Conservation (phyloP, 306 rosid genomes). For the Prunus davidiana region DNA sequence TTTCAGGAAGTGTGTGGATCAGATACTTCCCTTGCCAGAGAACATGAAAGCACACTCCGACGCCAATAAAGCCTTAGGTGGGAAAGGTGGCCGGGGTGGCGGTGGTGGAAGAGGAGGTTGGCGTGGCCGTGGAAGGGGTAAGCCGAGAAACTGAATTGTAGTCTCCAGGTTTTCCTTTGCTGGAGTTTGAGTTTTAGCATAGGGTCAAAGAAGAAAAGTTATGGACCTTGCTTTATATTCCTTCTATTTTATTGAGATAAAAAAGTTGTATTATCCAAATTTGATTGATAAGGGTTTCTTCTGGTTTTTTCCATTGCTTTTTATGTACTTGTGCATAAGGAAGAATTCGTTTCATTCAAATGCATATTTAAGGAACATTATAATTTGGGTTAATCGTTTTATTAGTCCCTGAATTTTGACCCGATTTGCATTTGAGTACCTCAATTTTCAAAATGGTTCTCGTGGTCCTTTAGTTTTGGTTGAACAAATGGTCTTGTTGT, state of each 20-base stretch:
- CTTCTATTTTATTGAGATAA: background rate
- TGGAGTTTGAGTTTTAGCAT: background rate
- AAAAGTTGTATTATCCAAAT: constrained; percentile 10
- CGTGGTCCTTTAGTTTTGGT: too few species aligned
- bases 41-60: constrained; percentile 51
- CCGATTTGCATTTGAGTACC: too few species aligned
- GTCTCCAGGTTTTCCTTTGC: constrained; percentile 1
- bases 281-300: constrained; percentile 1
- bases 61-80: constrained; percentile 50
- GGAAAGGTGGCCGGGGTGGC: constrained; percentile 57
- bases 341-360: too few species aligned
- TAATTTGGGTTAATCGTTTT: too few species aligned
- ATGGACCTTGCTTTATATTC: background rate
- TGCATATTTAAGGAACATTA: too few species aligned
- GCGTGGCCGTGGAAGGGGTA: constrained; percentile 58
- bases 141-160: constrained; percentile 45
- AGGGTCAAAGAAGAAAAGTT: background rate
- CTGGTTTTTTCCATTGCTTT: background rate
- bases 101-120: constrained; percentile 56
- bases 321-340: background rate
- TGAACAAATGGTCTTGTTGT: too few species aligned
- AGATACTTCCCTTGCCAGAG: constrained; percentile 75
- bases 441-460: too few species aligned
- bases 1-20: constrained; percentile 86
- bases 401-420: too few species aligned